A percentile compares a stretch with the other conserved stretches of the same genome.
Evolutionary conservation across 2,329 filamentous ascomycete genomes (phyloP).

Genomic region (Aspergillus fumigatiaffinis): DNA sequence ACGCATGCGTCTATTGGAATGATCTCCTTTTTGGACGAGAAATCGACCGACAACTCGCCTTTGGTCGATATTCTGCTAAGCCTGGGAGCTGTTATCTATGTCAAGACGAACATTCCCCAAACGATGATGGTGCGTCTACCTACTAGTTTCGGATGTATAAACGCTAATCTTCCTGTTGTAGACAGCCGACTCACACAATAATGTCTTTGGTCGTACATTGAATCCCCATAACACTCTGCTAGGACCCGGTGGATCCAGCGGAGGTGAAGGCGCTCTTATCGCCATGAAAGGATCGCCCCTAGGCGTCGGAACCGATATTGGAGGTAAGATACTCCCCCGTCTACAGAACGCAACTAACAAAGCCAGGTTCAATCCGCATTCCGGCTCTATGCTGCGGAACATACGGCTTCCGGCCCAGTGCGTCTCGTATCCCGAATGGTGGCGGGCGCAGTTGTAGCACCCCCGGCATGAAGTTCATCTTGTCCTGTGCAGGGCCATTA

Average conservation of each 20-base stretch:
- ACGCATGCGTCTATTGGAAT: not conserved
- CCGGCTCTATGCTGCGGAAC: constrained; percentile 28
- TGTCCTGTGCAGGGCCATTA: constrained; percentile 19
- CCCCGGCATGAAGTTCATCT: constrained; percentile 18
- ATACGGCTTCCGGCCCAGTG: constrained; percentile 31
- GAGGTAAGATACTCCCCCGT: constrained; percentile 18
- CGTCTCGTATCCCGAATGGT: constrained; percentile 21
- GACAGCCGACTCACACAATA: constrained; percentile 35
- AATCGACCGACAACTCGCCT: constrained; percentile 12
- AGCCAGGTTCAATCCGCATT: constrained; percentile 27
- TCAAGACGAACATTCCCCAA: constrained; percentile 53
- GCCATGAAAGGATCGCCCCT: constrained; percentile 56
- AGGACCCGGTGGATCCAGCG: constrained; percentile 35
- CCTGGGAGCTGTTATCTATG: constrained; percentile 38
- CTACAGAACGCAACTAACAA: not conserved
- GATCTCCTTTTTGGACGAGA: constrained; percentile 1
- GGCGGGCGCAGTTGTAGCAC: constrained; percentile 15
- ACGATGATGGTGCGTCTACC: constrained; percentile 52
- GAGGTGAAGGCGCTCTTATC: constrained; percentile 59
- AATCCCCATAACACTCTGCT: constrained; percentile 37
- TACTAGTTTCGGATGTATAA: not conserved
- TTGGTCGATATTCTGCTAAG: constrained; percentile 18
- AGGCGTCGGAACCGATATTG: constrained; percentile 63
- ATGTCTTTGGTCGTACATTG: constrained; percentile 40
- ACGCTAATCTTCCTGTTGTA: no score